Evolutionary conservation across 768 basidiomycete genomes (phyloP), one percentile per base, ranked within the genome.

Genomic region (Suillus placidus): DNA sequence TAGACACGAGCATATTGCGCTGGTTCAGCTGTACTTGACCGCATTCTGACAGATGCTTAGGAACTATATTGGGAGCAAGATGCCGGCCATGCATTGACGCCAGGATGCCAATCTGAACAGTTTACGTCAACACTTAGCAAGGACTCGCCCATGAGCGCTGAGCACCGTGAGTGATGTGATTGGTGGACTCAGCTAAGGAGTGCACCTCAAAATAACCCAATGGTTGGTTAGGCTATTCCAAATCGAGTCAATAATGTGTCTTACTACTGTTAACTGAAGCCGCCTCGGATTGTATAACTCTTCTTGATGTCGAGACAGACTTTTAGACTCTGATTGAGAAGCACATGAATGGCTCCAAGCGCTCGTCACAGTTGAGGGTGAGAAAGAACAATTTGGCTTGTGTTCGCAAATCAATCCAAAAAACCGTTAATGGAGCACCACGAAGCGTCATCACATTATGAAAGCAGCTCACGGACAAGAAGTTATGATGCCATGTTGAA

Each of bases 271-370:
- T 20, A 32, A 54, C 52, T 54, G 52, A 54, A 54, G 30, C 51
- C 16, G 26, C 8, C 16, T 52, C 30, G 30, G 32, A 12, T 32
- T 32, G 30, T 26, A 30, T 52, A 30, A 7, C 30, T 54, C 32
- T 55, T 34, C 54, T 54, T 54, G 52, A 55, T 32, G 32, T 55
- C 54, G 32, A 55, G 54, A 55, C 54, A 55, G 54, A 2, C 32
- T 55, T 32, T 32, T 34, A 55, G 10, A 34, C 54, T 55, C 18
- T 54, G 52, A 34, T 54, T 12, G 16, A 54, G 52, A 54, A 55
- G 52, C 30, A 54, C 9, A 32, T 32, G 4, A 9, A 54, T 34
- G 32, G 32, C n/a, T n/a, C n/a, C n/a, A n/a, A 55, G 32, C 54
- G 54, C 54, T 55, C 18, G 32, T 13, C 10, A 12, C 54, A 20